A percentile compares a stretch with the other conserved stretches of the same genome.
phyloP scores from a whole-genome alignment of 495 filamentous ascomycete species.

The Tuber brumale region DNA sequence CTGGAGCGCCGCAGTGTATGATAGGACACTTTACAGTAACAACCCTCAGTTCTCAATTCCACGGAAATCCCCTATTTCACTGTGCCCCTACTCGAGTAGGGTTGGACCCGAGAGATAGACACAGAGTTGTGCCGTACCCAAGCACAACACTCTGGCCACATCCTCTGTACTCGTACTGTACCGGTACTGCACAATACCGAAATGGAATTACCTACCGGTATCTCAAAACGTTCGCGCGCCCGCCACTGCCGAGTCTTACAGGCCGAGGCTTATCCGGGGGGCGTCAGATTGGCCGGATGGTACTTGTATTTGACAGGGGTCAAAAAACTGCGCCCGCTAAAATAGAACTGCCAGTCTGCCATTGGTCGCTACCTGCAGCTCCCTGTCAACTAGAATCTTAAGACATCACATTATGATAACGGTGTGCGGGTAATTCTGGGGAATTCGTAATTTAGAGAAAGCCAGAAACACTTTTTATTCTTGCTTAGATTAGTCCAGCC shows the following conservation, averaged over 20 bases:
- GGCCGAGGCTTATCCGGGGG: background rate
- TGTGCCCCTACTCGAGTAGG: background rate
- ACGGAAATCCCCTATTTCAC: background rate
- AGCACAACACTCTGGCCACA: background rate
- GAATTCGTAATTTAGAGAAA: no score
- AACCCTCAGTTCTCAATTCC: background rate
- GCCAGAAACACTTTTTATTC: no score
- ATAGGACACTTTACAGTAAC: background rate
- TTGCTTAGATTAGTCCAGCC: background rate
- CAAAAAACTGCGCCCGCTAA: no score
- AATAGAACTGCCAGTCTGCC: no score
- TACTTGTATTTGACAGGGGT: background rate
- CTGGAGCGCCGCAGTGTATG: background rate
- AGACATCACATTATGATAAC: background rate
- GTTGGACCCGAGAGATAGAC: background rate
- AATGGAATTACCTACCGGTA: background rate
- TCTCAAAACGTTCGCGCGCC: background rate
- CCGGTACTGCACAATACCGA: no score
- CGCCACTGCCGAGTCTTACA: background rate
- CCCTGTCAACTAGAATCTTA: background rate
- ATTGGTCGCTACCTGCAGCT: no score
- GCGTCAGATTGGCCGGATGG: no score
- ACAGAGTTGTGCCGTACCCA: background rate
- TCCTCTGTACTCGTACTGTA: background rate
- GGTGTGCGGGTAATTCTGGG: no score